Conservation (phyloP, 2,329 filamentous ascomycete species). For the Alternaria burnsii region DNA sequence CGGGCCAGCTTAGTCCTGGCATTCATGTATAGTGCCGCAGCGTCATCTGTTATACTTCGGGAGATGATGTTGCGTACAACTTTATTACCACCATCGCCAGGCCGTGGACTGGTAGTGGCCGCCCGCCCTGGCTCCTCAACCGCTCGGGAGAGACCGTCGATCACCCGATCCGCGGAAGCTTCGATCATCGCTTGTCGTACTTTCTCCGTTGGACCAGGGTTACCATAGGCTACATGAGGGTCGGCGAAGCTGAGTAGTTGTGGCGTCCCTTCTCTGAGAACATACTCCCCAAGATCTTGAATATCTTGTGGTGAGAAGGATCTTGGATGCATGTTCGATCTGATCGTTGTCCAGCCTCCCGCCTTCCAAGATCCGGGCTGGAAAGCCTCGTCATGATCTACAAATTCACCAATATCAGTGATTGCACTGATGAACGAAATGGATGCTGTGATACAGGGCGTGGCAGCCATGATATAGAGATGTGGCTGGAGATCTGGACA, state of each 20-base stretch:
- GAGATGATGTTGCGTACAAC: constrained; percentile 12
- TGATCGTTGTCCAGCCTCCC: constrained; percentile 2
- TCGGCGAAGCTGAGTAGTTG: constrained; percentile 12
- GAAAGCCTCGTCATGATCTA: constrained; percentile 18
- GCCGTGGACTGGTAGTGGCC: neutral
- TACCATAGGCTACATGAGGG: constrained; percentile 11
- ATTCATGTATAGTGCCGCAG: neutral
- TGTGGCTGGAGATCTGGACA: constrained; percentile 8
- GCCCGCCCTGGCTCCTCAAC: neutral
- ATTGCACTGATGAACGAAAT: constrained; percentile 18
- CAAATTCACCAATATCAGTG: constrained; percentile 11
- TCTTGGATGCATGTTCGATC: constrained; percentile 20
- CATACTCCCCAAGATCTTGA: constrained; percentile 3
- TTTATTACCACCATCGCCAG: neutral
- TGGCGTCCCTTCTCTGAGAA: neutral
- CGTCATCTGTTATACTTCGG: constrained; percentile 8
- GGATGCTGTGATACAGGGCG: constrained; percentile 14
- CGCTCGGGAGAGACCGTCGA: constrained; percentile 8
- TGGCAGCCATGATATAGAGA: constrained; percentile 17
- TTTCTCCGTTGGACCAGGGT: constrained; percentile 14
- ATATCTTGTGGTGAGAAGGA: constrained; percentile 15
- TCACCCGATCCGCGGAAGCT: constrained; percentile 14
- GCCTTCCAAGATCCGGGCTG: constrained; percentile 10
- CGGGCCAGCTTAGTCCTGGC: constrained; percentile 2
- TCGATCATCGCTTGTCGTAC: constrained; percentile 14